Percentiles rank a stretch among this genome's conserved stretches.
Conservation (phyloP, 108 stramenopile species). For the Cylindrotheca closterium region DNA sequence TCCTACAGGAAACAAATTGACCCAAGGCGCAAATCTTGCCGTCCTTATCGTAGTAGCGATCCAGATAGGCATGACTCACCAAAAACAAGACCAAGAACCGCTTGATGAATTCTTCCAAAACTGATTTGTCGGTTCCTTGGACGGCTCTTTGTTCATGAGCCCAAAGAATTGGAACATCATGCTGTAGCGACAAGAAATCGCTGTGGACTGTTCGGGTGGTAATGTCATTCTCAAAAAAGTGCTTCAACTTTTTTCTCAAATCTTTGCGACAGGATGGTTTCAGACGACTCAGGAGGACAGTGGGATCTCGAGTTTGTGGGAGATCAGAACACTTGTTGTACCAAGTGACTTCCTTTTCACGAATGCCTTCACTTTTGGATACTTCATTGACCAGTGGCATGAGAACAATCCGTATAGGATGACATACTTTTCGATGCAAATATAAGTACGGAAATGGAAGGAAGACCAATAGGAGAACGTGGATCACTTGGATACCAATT, state of each 20-base stretch:
- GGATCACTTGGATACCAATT: background rate
- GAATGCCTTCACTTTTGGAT: slow-evolving; percentile 2
- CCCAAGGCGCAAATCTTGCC: slow-evolving; percentile 2
- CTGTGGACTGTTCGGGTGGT: background rate
- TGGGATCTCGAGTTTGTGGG: background rate
- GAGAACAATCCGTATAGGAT: background rate
- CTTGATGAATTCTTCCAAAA: slow-evolving; percentile 10
- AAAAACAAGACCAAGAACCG: slow-evolving; percentile 7
- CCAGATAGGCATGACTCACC: slow-evolving; percentile 2
- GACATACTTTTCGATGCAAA: background rate
- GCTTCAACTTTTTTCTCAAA: background rate
- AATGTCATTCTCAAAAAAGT: background rate
- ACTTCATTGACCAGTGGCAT: slow-evolving; percentile 1
- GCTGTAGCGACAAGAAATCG: background rate
- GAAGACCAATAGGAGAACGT: background rate
- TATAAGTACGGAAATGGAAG: slow-evolving; percentile 1
- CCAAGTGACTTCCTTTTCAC: background rate
- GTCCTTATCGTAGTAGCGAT: slow-evolving; percentile 4
- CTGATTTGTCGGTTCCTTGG: slow-evolving; percentile 8
- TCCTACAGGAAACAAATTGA: slow-evolving; percentile 1
- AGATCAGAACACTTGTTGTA: slow-evolving; percentile 2
- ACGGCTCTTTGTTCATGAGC: background rate
- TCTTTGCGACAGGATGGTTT: background rate
- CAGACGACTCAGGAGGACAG: background rate
- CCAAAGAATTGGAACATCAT: slow-evolving; percentile 9